phyloP scores from a whole-genome alignment of 257 asterid species.

The Marsdenia floribunda region DNA sequence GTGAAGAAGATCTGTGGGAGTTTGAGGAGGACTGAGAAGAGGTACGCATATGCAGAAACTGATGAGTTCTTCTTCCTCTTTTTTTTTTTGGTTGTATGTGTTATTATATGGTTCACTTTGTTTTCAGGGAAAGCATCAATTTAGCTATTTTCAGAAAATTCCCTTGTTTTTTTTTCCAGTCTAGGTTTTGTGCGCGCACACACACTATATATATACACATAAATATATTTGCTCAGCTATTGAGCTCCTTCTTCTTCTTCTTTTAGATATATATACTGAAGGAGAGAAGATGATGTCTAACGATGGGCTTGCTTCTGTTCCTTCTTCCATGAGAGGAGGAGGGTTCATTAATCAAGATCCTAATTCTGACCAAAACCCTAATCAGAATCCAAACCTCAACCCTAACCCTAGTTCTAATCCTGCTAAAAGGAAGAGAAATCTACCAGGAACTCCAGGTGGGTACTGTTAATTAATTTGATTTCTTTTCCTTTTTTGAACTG shows the following conservation, averaged over 20 bases:
- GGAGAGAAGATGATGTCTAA: conserved; percentile 59
- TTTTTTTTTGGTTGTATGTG: not conserved
- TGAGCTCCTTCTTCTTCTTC: conserved; percentile 17
- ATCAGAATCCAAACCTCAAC: conserved; percentile 16
- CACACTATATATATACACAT: not conserved
- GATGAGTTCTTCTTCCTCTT: no score
- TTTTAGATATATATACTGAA: conserved; percentile 7
- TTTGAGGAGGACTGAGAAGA: not conserved
- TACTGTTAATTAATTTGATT: not conserved
- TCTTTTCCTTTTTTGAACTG: not conserved
- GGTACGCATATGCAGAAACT: not conserved
- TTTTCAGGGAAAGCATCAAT: conserved; percentile 26
- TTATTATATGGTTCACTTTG: conserved; percentile 20
- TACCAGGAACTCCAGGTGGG: conserved; percentile 82
- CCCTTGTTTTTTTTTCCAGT: conserved; percentile 27
- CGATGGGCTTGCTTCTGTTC: conserved; percentile 51
- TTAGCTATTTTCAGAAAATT: conserved; percentile 43
- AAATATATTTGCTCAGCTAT: conserved; percentile 13
- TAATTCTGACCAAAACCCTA: conserved; percentile 27
- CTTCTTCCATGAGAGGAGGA: conserved; percentile 36
- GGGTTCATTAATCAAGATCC: conserved; percentile 75
- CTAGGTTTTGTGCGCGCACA: conserved; percentile 1
- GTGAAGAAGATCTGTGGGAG: conserved; percentile 22
- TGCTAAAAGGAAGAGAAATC: conserved; percentile 68
- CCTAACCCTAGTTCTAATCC: conserved; percentile 43